These are phyloP conservation scores for Arabidopsis hybrid DNA, from an alignment of 441 rosid genomes.

Conservation along the genomic window DNA sequence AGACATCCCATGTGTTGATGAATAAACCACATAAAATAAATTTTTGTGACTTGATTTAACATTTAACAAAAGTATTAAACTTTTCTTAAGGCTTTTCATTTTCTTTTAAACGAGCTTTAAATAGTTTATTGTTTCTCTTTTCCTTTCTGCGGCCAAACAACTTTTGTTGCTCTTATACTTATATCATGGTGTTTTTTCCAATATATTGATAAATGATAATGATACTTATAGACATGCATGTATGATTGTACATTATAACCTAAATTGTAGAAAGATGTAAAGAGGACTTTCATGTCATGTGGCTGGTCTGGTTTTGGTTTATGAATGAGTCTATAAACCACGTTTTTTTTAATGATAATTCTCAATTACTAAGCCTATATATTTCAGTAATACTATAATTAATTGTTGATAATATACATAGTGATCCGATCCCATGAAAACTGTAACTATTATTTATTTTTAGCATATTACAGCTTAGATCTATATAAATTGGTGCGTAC, in stretches of 20 bases:
- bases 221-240: background rate
- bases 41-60: slow-evolving; percentile 37
- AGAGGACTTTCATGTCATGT: slow-evolving; percentile 32
- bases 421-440: too few species aligned
- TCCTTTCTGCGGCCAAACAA: slow-evolving; percentile 20
- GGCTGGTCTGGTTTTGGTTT: slow-evolving; percentile 23
- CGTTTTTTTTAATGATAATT: background rate
- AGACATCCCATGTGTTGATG: slow-evolving; percentile 46
- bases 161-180: slow-evolving; percentile 11
- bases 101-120: slow-evolving; percentile 10
- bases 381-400: background rate
- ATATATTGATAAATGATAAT: slow-evolving; percentile 12
- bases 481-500: too few species aligned
- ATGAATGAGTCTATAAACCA: background rate
- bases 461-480: too few species aligned
- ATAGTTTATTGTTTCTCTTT: background rate
- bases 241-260: slow-evolving; percentile 9
- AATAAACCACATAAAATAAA: slow-evolving; percentile 27
- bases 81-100: background rate
- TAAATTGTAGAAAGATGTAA: slow-evolving; percentile 28
- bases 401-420: background rate
- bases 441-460: too few species aligned
- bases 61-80: slow-evolving; percentile 19
- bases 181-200: slow-evolving; percentile 17
- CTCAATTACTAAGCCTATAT: background rate